Evolutionary conservation across 2,329 filamentous ascomycete species (phyloP), one percentile per base, ranked within the genome.

Genomic region (Neopestalotiopsis rosae): DNA sequence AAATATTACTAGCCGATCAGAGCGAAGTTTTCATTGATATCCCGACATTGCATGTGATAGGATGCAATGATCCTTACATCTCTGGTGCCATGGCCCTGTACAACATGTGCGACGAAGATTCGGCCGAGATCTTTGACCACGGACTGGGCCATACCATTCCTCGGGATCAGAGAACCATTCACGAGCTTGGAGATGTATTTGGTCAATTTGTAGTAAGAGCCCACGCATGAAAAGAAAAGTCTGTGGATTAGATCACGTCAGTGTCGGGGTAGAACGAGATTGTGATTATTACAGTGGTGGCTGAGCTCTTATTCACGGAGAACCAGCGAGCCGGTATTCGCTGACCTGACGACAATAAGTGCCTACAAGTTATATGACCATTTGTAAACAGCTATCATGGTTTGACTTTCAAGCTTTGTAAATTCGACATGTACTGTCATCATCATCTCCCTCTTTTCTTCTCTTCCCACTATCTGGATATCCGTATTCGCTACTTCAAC

Each of bases 111-210:
- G 79, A 84, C 66, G 75, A 77, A 6, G 80, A 83, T 49, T 79
- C 73, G 1, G 81, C 81, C 0, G 78, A 79, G 61, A 72, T 84
- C 5, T 84, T 83, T 42, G 82, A 84, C 62, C 81, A 84, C 65
- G 82, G 79, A 0, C 81, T 81, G 40, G 83, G 83, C 0, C 83
- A 84, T 71, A 78, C 78, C 2, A 73, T 84, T 9, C 82, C 83
- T 6, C 73, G 78, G 14, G 75, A 74, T 59, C 73, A 74, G 57
- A 73, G 76, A 30, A 80, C 78, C 1, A 71, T 81, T 9, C 71
- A 72, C 12, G 80, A 82, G 63, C 74, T 82, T 17, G 24, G 57
- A 1, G 57, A 59, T 30, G 57, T 20, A 1, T 52, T 52, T 3
- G 14, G 45, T 6, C 45, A 17, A 17, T 13, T 52, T 7, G n/a